Evolutionary conservation across 1,284 basidiomycete genomes (phyloP), one percentile per base, ranked within the genome.

Genomic region (Cutaneotrichosporon sp.): DNA sequence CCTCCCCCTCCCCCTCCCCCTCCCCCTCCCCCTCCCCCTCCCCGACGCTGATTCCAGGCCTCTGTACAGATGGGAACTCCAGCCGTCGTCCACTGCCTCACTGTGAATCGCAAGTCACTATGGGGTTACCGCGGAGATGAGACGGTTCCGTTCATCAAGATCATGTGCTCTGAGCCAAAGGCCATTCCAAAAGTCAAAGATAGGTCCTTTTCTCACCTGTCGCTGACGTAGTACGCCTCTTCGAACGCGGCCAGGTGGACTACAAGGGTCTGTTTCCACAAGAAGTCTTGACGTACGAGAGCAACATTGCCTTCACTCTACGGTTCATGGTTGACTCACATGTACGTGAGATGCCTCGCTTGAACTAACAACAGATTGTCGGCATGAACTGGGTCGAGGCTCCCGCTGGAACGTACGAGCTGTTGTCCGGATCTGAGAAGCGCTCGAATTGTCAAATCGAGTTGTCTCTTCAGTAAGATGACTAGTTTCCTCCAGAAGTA

Each of bases 341-440:
- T 83, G 92, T 91, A 42, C 31, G 22, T 42, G 18, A 26, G 8
- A 2, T 26, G 40, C 4, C 10, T 11, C 32, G 31, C 21, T 38
- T 55, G 26, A 55, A 22, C 5, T 31, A 16, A 36, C 51, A 18
- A 7, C 68, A 95, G 91, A 87, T 97, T 26, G 88, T 94, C 51
- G 94, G 94, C 4, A 97, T 97, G 94, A 97, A 96, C 76, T 97
- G 94, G 94, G 89, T 97, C 49, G 92, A 97, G 79, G 82, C 93
- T 21, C 89, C 90, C 2, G 87, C 88, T 1, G 90, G 90, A 2
- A 87, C 87, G 70, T 97, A 97, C 74, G 82, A 83, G 18, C 71
- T 95, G 10, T 67, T 88, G 18, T 71, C 84, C 0, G 82, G 80
- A 9, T 82, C 83, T 36, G 83, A 84, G 36, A 90, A 88, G 75